These are phyloP conservation scores for Chenopodium album DNA, from an alignment of 148 eudicot species.

Conservation along the genomic window DNA sequence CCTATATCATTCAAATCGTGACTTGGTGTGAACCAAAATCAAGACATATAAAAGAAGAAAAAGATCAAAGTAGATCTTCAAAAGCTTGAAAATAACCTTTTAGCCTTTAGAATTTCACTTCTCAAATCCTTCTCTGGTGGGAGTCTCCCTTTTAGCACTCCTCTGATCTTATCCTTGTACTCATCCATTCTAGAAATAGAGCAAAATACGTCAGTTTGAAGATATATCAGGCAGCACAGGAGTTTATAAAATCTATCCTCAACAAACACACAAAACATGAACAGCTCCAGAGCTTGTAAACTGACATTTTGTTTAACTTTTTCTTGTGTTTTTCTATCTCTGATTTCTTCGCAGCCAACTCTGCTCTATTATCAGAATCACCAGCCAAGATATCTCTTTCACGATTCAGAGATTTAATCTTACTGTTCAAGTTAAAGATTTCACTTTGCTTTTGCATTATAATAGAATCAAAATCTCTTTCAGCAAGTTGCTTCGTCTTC, in stretches of 20 bases:
- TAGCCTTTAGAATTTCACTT: conserved; percentile 54
- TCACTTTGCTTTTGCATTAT: conserved; percentile 47
- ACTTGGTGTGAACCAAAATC: not conserved
- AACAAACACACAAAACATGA: not conserved
- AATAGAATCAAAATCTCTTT: conserved; percentile 44
- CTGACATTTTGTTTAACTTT: conserved; percentile 76
- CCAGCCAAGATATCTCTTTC: conserved; percentile 54
- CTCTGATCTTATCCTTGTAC: conserved; percentile 69
- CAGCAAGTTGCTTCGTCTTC: conserved; percentile 52
- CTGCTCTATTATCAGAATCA: conserved; percentile 71
- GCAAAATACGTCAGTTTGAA: conserved; percentile 30
- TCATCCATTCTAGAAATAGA: conserved; percentile 72
- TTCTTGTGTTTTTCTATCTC: conserved; percentile 62
- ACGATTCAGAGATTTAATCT: conserved; percentile 51
- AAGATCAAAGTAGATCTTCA: conserved; percentile 3
- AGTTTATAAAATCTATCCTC: not conserved
- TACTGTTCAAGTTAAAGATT: conserved; percentile 35
- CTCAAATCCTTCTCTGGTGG: conserved; percentile 80
- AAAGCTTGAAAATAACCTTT: conserved; percentile 53
- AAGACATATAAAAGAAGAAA: conserved; percentile 11
- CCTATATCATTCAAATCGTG: not conserved
- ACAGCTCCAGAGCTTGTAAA: conserved; percentile 11
- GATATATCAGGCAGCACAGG: not conserved
- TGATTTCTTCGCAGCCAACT: conserved; percentile 56
- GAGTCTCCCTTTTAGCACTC: conserved; percentile 82